These are phyloP conservation scores for Leishmania gerbilli DNA, from an alignment of 208 protist species.

Conservation along the genomic window DNA sequence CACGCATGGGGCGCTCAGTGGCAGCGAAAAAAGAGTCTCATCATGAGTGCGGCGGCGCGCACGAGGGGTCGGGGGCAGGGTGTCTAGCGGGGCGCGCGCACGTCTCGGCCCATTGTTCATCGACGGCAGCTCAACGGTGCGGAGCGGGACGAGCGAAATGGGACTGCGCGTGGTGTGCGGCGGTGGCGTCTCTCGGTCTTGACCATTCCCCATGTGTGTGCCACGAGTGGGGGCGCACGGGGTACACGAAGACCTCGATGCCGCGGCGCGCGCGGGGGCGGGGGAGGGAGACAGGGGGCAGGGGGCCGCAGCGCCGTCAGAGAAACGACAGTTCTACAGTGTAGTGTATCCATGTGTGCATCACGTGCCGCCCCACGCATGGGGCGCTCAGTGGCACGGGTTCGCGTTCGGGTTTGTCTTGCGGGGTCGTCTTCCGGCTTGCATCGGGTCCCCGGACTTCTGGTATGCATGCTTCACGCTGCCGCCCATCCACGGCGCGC, in stretches of 20 bases:
- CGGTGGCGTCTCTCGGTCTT: not conserved
- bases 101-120: not conserved
- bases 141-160: slow-evolving; percentile 27
- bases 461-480: too few relatives aligned
- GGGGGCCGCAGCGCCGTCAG: not conserved
- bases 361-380: slow-evolving; percentile 9
- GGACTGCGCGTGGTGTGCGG: slow-evolving; percentile 4
- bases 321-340: slow-evolving; percentile 19
- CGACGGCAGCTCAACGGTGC: slow-evolving; percentile 6
- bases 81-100: not conserved
- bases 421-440: too few relatives aligned
- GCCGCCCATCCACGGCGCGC: slow-evolving; percentile 37
- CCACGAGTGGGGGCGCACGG: slow-evolving; percentile 19
- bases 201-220: slow-evolving; percentile 7
- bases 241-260: slow-evolving; percentile 16
- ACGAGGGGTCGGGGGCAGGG: not conserved
- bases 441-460: too few relatives aligned
- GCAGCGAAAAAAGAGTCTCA: slow-evolving; percentile 16
- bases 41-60: not conserved
- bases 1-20: slow-evolving; percentile 12
- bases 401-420: too few relatives aligned
- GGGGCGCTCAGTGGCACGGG: slow-evolving; percentile 8
- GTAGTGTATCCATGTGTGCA: slow-evolving; percentile 22
- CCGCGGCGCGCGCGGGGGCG: not conserved
- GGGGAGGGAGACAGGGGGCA: not conserved